phyloP scores from a whole-genome alignment of 257 asterid genomes.

The Solanum lignicaule region DNA sequence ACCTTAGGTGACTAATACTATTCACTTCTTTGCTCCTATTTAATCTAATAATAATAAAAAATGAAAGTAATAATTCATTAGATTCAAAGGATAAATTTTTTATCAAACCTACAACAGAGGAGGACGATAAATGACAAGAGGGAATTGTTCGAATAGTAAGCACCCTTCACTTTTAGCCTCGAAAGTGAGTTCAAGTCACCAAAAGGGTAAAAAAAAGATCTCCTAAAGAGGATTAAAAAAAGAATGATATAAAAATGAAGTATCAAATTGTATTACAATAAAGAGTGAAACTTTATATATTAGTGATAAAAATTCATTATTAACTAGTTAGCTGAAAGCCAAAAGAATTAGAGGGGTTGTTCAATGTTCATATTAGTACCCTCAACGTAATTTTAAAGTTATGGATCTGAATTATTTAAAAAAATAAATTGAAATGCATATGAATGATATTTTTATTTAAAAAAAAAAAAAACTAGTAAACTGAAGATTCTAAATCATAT shows the following conservation, averaged over 20 bases:
- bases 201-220: too few relatives aligned
- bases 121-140: too few relatives aligned
- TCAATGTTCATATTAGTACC: background rate
- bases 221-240: too few relatives aligned
- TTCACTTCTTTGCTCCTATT: background rate
- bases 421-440: background rate
- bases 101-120: too few relatives aligned
- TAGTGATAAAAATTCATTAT: background rate
- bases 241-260: too few relatives aligned
- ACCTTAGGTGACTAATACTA: background rate
- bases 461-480: background rate
- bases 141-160: too few relatives aligned
- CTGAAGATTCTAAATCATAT: background rate
- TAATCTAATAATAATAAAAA: too few relatives aligned
- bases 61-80: too few relatives aligned
- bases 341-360: background rate
- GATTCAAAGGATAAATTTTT: background rate
- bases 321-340: background rate
- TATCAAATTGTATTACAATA: background rate
- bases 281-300: background rate
- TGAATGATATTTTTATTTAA: too few relatives aligned
- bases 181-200: too few relatives aligned
- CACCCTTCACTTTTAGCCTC: too few relatives aligned
- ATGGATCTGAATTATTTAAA: background rate
- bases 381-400: background rate